Evolutionary conservation across 2,329 filamentous ascomycete genomes (phyloP).

Genomic region (Geosmithia flava): DNA sequence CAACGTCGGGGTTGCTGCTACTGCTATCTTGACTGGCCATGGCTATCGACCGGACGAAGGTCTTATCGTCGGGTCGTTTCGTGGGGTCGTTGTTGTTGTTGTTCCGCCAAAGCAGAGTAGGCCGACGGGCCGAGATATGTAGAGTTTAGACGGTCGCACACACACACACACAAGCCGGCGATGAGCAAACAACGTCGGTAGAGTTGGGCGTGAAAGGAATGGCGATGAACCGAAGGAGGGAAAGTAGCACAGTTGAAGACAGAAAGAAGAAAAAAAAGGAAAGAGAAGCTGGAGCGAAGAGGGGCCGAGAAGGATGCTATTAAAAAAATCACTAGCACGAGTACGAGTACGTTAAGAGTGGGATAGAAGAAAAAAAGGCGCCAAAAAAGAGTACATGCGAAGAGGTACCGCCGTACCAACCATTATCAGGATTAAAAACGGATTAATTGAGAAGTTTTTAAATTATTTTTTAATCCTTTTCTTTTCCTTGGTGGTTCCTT

Average conservation of each 20-base stretch:
- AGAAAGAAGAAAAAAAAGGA: not conserved
- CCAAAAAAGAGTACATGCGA: no score
- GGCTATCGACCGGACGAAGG: not conserved
- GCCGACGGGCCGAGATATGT: not conserved
- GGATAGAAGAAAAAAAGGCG: no score
- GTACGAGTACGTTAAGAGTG: not conserved
- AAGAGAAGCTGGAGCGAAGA: not conserved
- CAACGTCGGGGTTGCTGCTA: not conserved
- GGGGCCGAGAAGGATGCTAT: not conserved
- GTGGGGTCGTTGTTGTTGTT: not conserved
- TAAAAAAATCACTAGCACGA: not conserved
- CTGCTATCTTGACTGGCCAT: not conserved
- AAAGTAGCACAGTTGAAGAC: not conserved
- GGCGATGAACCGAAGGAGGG: not conserved
- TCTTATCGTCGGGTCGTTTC: no score
- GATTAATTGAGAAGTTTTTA: no score
- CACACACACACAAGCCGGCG: not conserved
- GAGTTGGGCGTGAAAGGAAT: not conserved
- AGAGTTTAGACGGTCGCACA: not conserved
- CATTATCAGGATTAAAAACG: no score
- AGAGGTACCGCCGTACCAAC: no score
- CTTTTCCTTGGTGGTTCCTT: no score
- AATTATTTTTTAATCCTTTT: no score
- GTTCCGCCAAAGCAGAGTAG: not conserved
- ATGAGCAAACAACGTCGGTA: not conserved